Percentiles rank a stretch among this genome's conserved stretches.
Conservation (phyloP, 2,329 filamentous ascomycete species). For the Penicillium frequentans region DNA sequence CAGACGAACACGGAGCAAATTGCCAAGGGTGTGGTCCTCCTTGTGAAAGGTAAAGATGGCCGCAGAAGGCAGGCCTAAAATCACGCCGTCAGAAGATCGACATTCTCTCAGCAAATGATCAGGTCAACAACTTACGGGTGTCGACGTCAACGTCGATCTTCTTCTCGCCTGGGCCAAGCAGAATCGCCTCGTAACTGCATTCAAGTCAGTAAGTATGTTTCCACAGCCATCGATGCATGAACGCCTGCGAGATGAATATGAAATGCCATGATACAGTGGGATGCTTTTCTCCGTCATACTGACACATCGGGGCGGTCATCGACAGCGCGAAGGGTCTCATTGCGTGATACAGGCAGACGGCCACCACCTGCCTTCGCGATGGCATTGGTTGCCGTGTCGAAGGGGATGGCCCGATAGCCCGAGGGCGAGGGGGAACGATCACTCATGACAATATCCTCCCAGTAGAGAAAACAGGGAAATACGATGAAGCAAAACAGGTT, state of each 20-base stretch:
- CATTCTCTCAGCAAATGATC: neutral
- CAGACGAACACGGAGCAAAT: constrained; percentile 82
- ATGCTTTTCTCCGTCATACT: constrained; percentile 7
- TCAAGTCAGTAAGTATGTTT: neutral
- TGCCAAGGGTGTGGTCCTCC: constrained; percentile 94
- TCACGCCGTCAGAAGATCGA: constrained; percentile 3
- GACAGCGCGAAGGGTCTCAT: neutral
- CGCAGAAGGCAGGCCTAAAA: constrained; percentile 85
- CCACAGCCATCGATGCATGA: neutral
- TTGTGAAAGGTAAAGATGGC: constrained; percentile 94
- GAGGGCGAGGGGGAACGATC: neutral
- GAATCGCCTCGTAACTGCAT: constrained; percentile 85
- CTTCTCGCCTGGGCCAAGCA: constrained; percentile 84
- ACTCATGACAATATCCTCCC: neutral
- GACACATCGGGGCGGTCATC: constrained; percentile 19
- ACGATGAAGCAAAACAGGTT: neutral
- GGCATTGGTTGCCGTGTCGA: constrained; percentile 11
- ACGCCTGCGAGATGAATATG: neutral
- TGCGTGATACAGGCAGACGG: constrained; percentile 8
- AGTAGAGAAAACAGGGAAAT: neutral
- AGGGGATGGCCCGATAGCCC: neutral
- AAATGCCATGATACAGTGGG: neutral
- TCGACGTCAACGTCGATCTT: constrained; percentile 88
- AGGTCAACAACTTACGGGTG: constrained; percentile 66
- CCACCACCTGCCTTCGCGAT: constrained; percentile 17